These are phyloP conservation scores for Aureobasidium sp. DNA, from an alignment of 2,329 filamentous ascomycete species.

Conservation along the genomic window DNA sequence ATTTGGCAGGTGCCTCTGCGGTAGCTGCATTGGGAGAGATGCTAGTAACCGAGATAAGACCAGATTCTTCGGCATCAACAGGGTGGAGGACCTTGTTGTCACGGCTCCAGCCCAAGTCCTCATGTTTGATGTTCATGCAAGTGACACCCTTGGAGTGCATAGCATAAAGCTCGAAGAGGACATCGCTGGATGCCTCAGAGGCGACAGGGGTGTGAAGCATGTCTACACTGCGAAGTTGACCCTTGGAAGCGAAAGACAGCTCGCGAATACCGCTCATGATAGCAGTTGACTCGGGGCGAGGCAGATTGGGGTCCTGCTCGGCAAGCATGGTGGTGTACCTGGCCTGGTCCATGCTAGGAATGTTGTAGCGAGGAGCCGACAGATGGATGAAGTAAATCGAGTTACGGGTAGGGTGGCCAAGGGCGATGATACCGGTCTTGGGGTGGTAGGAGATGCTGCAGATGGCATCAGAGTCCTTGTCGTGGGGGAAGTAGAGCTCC, in stretches of 20 bases:
- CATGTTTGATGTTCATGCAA: constrained; percentile 74
- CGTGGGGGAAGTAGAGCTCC: constrained; percentile 92
- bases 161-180: constrained; percentile 87
- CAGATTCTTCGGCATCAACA: constrained; percentile 66
- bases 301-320: constrained; percentile 61
- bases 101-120: constrained; percentile 83
- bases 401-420: constrained; percentile 94
- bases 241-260: constrained; percentile 82
- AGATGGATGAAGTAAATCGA: constrained; percentile 96
- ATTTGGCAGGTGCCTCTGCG: constrained; percentile 16
- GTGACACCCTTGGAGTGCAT: constrained; percentile 99
- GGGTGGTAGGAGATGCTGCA: constrained; percentile 96
- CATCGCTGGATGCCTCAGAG: constrained; percentile 52
- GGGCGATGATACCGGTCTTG: constrained; percentile 81
- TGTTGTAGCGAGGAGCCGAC: constrained; percentile 85
- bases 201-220: constrained; percentile 63
- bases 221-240: constrained; percentile 80
- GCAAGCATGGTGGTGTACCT: constrained; percentile 75
- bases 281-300: constrained; percentile 85
- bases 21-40: constrained; percentile 22
- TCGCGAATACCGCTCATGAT: constrained; percentile 96
- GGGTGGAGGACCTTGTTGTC: constrained; percentile 80
- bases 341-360: constrained; percentile 74
- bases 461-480: constrained; percentile 93
- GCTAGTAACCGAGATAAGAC: constrained; percentile 65